Conservation (phyloP, 441 rosid species). For the Populus hybrid region DNA sequence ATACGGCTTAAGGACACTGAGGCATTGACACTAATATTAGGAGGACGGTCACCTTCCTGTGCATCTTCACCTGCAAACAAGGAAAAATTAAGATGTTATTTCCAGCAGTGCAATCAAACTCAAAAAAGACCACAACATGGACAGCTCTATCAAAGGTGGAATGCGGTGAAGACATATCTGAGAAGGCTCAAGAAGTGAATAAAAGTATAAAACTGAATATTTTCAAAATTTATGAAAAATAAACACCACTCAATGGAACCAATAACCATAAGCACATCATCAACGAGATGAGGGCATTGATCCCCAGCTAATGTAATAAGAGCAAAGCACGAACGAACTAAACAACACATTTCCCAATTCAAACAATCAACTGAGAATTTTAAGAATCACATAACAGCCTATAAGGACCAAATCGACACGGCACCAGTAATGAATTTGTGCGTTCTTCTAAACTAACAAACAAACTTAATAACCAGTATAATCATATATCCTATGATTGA, state of each 20-base stretch:
- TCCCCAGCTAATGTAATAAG: conserved; percentile 3
- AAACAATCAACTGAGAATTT: conserved; percentile 2
- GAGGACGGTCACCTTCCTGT: conserved; percentile 44
- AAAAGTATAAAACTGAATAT: background rate
- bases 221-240: background rate
- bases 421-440: background rate
- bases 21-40: conserved; percentile 40
- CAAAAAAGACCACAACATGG: background rate
- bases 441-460: background rate
- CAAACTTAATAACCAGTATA: background rate
- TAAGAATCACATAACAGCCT: background rate
- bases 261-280: background rate
- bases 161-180: background rate
- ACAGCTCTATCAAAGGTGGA: background rate
- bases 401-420: background rate
- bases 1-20: conserved; percentile 9
- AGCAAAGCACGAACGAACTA: background rate
- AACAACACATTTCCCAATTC: background rate
- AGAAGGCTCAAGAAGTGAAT: background rate
- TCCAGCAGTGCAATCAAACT: background rate
- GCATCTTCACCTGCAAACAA: conserved; percentile 66
- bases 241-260: background rate
- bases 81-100: conserved; percentile 13
- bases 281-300: background rate
- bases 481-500: background rate